Evolutionary conservation across 2,329 filamentous ascomycete genomes (phyloP).

Genomic region (Thermoascus crustaceus): DNA sequence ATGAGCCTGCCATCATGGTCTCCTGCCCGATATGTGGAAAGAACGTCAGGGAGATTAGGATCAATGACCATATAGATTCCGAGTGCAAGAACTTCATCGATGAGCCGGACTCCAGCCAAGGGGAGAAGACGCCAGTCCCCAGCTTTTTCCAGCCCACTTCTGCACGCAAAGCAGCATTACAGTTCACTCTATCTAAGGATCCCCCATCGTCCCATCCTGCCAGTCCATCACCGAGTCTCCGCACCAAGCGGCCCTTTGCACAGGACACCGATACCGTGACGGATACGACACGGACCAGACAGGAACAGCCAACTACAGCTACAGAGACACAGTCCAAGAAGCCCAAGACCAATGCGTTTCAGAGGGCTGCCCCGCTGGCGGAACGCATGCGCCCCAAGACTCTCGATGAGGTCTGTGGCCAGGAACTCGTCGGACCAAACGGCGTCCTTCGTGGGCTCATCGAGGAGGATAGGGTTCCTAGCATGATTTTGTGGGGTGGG

Average conservation of each 20-base stretch:
- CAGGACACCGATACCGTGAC: constrained; percentile 16
- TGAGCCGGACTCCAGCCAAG: constrained; percentile 37
- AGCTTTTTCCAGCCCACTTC: constrained; percentile 51
- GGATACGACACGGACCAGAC: constrained; percentile 16
- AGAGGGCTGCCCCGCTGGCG: constrained; percentile 71
- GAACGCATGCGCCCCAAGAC: constrained; percentile 85
- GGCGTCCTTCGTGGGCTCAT: constrained; percentile 85
- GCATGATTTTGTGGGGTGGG: constrained; percentile 77
- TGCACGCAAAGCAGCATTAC: constrained; percentile 31
- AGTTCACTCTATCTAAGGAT: constrained; percentile 17
- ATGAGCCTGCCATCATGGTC: constrained; percentile 36
- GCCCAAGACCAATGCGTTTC: constrained; percentile 54
- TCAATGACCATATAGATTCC: constrained; percentile 88
- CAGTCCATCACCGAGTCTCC: constrained; percentile 18
- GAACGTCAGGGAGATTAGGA: constrained; percentile 61
- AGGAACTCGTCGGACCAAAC: constrained; percentile 76
- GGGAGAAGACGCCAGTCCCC: constrained; percentile 37
- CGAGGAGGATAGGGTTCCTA: constrained; percentile 75
- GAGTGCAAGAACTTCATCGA: constrained; percentile 62
- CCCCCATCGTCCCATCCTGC: constrained; percentile 19
- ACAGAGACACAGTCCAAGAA: constrained; percentile 51
- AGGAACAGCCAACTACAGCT: constrained; percentile 16
- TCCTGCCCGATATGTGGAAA: constrained; percentile 71
- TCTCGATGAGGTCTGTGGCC: constrained; percentile 80
- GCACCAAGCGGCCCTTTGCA: constrained; percentile 25